phyloP scores from a whole-genome alignment of 805 yeast genomes.

The Metschnikowia dekortorum region DNA sequence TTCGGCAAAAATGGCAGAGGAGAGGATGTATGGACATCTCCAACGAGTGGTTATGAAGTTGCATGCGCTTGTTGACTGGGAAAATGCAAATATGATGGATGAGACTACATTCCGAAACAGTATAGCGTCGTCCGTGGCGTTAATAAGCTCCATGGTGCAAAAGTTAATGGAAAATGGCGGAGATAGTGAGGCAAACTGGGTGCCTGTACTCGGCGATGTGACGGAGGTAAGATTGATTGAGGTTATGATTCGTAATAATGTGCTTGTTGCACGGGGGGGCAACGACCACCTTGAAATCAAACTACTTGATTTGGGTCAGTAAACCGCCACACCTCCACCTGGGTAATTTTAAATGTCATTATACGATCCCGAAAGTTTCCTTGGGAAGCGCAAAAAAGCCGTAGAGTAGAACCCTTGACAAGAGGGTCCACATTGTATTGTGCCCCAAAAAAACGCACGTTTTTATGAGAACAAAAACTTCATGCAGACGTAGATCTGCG shows the following conservation, averaged over 20 bases:
- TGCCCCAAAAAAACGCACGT: not conserved
- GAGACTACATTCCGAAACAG: slow-evolving; percentile 13
- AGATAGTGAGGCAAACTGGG: slow-evolving; percentile 8
- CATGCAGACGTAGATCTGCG: not conserved
- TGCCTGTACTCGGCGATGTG: slow-evolving; percentile 5
- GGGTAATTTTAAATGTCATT: not conserved
- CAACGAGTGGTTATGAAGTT: slow-evolving; percentile 18
- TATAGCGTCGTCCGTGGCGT: slow-evolving; percentile 8
- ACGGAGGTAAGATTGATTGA: slow-evolving; percentile 14
- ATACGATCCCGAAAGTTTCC: not conserved
- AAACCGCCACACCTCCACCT: not conserved
- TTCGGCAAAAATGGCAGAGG: slow-evolving; percentile 8
- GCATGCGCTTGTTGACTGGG: slow-evolving; percentile 23
- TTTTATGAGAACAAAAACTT: not conserved
- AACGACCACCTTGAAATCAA: not conserved
- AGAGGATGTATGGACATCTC: slow-evolving; percentile 13
- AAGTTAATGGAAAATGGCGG: slow-evolving; percentile 3
- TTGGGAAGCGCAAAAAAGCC: not conserved
- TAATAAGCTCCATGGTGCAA: slow-evolving; percentile 10
- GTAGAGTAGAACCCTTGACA: not conserved
- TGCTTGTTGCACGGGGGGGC: slow-evolving; percentile 1
- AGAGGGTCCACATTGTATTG: not conserved
- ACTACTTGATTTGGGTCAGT: not conserved
- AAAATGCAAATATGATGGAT: slow-evolving; percentile 17
- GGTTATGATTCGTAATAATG: slow-evolving; percentile 14